Conservation (phyloP, 257 asterid genomes). For the Nicotiana noctiflora region DNA sequence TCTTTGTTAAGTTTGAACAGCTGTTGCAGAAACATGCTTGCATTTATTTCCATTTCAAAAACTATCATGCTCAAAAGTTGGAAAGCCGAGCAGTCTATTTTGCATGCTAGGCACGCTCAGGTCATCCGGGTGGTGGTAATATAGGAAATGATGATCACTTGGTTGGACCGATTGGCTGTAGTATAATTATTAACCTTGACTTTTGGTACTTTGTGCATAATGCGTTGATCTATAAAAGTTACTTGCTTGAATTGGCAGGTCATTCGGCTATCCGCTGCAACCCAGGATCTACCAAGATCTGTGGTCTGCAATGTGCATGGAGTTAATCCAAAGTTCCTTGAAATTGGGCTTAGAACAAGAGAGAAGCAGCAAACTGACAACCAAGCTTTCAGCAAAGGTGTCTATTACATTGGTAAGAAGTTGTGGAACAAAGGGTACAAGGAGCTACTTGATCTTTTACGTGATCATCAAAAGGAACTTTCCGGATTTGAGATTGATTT, state of each 20-base stretch:
- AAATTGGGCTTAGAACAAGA: constrained; percentile 63
- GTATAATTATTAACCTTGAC: not conserved
- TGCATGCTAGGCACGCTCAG: not conserved
- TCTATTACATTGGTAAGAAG: constrained; percentile 93
- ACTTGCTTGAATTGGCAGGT: constrained; percentile 45
- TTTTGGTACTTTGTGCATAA: not conserved
- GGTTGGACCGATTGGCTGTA: not conserved
- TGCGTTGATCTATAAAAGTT: not conserved
- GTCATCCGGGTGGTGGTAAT: not conserved
- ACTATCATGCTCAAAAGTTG: not conserved
- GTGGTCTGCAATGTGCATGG: constrained; percentile 93
- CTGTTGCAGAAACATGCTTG: not conserved
- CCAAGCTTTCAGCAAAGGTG: constrained; percentile 70
- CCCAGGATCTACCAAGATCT: constrained; percentile 96
- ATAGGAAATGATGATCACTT: not conserved
- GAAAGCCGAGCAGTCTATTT: not conserved
- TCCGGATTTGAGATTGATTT: constrained; percentile 70
- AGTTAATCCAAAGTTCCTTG: constrained; percentile 87
- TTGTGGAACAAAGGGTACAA: constrained; percentile 96
- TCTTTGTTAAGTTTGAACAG: not conserved
- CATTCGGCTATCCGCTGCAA: constrained; percentile 94
- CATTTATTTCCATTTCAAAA: not conserved
- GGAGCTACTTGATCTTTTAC: constrained; percentile 75
- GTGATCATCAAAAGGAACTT: constrained; percentile 69
- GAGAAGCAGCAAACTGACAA: constrained; percentile 51